Percentiles rank a stretch among this genome's conserved stretches.
Conservation (phyloP, 257 asterid genomes). For the Cynanchum wilfordii region DNA sequence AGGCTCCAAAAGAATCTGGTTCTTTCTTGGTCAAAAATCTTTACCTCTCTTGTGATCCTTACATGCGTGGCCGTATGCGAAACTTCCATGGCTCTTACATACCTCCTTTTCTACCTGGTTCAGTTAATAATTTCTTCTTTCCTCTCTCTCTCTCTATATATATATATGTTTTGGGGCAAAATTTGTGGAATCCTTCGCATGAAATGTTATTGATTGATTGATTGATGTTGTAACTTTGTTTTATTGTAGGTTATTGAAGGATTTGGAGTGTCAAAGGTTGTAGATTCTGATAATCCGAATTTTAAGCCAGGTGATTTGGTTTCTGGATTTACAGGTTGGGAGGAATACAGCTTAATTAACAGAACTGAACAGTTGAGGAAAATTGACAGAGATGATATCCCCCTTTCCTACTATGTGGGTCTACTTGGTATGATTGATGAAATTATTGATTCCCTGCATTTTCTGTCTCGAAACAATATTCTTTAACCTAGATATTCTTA, state of each 20-base stretch:
- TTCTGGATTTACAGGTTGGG: conserved; percentile 88
- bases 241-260: conserved; percentile 65
- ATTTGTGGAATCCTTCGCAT: background rate
- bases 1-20: conserved; percentile 61
- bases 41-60: conserved; percentile 89
- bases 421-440: conserved; percentile 53
- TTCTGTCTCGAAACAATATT: too few relatives aligned
- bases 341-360: conserved; percentile 70
- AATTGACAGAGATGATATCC: conserved; percentile 49
- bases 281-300: conserved; percentile 65
- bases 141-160: background rate
- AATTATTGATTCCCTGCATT: too few relatives aligned
- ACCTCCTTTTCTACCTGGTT: conserved; percentile 72
- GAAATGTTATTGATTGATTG: too few relatives aligned
- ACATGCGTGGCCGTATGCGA: conserved; percentile 90
- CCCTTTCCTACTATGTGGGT: conserved; percentile 70
- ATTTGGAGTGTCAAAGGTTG: conserved; percentile 70
- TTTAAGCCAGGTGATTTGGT: conserved; percentile 70
- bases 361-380: conserved; percentile 53
- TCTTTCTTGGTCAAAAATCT: conserved; percentile 70
- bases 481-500: too few relatives aligned
- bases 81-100: conserved; percentile 65
- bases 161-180: background rate
- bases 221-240: background rate
- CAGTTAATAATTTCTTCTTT: conserved; percentile 36